Percentiles rank a stretch among this genome's conserved stretches.
Conservation (phyloP, 306 rosid genomes). For the Mimosa pudica region DNA sequence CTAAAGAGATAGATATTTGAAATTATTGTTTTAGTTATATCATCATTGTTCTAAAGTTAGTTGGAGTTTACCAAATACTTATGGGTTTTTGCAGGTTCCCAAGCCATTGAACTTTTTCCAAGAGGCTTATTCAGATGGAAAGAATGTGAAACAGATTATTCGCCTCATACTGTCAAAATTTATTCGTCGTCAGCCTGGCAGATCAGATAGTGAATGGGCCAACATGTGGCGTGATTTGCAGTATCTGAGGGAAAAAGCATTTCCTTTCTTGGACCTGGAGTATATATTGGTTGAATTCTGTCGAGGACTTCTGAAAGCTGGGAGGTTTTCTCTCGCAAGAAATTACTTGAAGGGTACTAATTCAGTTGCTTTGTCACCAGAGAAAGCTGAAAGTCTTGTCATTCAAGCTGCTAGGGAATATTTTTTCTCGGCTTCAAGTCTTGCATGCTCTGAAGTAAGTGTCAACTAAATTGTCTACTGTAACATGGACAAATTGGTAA, state of each 20-base stretch:
- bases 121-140: constrained; percentile 75
- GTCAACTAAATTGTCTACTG: constrained; percentile 21
- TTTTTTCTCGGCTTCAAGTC: constrained; percentile 97
- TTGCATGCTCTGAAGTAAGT: constrained; percentile 93
- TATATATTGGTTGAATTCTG: constrained; percentile 91
- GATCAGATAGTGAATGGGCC: constrained; percentile 96
- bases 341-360: constrained; percentile 93
- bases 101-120: constrained; percentile 83
- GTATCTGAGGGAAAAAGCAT: constrained; percentile 84
- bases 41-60: constrained; percentile 29
- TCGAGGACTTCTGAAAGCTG: constrained; percentile 94
- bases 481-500: constrained; percentile 26
- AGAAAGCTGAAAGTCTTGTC: constrained; percentile 93
- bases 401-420: constrained; percentile 98
- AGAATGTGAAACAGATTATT: constrained; percentile 91
- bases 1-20: not conserved
- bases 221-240: constrained; percentile 98
- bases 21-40: not conserved
- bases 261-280: constrained; percentile 86
- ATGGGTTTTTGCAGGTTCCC: constrained; percentile 70
- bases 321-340: constrained; percentile 95
- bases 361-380: constrained; percentile 85
- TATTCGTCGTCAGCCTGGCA: constrained; percentile 86
- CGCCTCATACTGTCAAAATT: constrained; percentile 96
- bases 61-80: constrained; percentile 28